Conservation (phyloP, 225 moss, liverwort and hornwort species). For the Bryum argenteum region DNA sequence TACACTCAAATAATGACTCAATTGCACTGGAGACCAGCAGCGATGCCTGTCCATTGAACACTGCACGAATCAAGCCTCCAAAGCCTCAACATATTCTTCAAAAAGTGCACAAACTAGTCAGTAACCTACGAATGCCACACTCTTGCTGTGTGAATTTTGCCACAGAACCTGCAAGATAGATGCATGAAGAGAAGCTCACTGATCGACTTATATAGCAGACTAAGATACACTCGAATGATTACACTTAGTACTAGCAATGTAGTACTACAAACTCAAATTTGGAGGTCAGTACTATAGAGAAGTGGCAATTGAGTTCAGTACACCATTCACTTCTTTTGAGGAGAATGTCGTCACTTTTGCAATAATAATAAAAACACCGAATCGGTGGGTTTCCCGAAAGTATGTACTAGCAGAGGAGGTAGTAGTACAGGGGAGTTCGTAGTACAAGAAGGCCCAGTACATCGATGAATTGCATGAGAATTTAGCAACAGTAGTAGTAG, state of each 20-base stretch:
- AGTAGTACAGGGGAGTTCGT: constrained; percentile 26
- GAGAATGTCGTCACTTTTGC: too few relatives aligned
- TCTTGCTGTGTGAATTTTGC: not conserved
- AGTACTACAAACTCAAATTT: constrained; percentile 20
- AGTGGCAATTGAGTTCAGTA: too few relatives aligned
- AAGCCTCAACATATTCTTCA: too few relatives aligned
- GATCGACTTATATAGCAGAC: constrained; percentile 27
- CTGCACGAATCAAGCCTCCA: constrained; percentile 13
- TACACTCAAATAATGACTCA: not conserved
- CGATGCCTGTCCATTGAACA: constrained; percentile 57
- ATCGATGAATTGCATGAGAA: not conserved
- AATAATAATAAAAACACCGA: too few relatives aligned
- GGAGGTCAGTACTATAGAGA: too few relatives aligned
- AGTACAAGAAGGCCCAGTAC: constrained; percentile 32
- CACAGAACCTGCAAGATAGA: constrained; percentile 15
- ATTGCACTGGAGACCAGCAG: constrained; percentile 56
- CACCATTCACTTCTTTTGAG: too few relatives aligned
- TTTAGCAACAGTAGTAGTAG: too few relatives aligned
- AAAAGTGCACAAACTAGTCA: too few relatives aligned
- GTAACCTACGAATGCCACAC: too few relatives aligned
- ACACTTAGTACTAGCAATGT: constrained; percentile 28
- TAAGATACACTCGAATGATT: not conserved
- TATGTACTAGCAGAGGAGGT: constrained; percentile 30
- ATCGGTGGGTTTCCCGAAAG: not conserved
- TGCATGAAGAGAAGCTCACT: too few relatives aligned